phyloP scores from a whole-genome alignment of 257 asterid species.

The Ilex asprella region DNA sequence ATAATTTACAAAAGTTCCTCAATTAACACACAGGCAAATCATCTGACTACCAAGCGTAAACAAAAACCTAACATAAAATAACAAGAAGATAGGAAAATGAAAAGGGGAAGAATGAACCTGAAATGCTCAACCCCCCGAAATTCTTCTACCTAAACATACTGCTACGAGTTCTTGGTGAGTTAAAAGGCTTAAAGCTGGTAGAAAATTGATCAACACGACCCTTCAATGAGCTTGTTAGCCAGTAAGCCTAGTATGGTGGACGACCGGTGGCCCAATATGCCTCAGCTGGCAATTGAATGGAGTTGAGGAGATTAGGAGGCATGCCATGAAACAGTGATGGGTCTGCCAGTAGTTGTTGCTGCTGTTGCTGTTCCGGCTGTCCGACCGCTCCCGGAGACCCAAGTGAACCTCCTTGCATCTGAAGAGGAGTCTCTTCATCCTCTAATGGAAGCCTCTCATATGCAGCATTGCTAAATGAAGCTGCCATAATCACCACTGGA shows the following conservation, averaged over 20 bases:
- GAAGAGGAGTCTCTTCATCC: not conserved
- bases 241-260: not conserved
- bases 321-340: not conserved
- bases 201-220: constrained; percentile 12
- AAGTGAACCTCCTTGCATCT: not conserved
- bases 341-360: not conserved
- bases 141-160: not conserved
- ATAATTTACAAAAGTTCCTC: too few relatives aligned
- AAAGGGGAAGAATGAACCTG: too few relatives aligned
- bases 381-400: not conserved
- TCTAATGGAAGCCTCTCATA: constrained; percentile 63
- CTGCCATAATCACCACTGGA: constrained; percentile 84
- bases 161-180: constrained; percentile 5
- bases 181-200: too few relatives aligned
- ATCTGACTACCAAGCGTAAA: too few relatives aligned
- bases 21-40: too few relatives aligned
- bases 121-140: too few relatives aligned
- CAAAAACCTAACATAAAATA: too few relatives aligned
- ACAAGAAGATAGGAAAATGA: too few relatives aligned
- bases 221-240: not conserved
- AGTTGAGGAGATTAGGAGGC: not conserved
- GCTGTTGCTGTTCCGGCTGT: not conserved
- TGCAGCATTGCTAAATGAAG: constrained; percentile 91
- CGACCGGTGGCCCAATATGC: not conserved
- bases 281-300: not conserved